These are phyloP conservation scores for Aureobasidium lini DNA, from an alignment of 2,329 filamentous ascomycete species.

Conservation along the genomic window DNA sequence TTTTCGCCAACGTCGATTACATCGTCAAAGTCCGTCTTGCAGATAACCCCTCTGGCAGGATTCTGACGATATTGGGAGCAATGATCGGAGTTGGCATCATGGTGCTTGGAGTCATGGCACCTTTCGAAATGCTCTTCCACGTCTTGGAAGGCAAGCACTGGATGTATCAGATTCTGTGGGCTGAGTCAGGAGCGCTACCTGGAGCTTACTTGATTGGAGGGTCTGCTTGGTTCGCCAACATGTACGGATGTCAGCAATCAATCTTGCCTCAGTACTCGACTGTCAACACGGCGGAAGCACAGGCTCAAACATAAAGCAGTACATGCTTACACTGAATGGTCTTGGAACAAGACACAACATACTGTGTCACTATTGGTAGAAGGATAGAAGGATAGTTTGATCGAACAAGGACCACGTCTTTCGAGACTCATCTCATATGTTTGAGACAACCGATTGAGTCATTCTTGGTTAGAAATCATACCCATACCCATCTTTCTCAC, in stretches of 20 bases:
- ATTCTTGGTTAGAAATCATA: too few relatives aligned
- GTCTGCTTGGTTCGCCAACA: neutral
- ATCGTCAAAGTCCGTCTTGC: neutral
- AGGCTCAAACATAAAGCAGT: neutral
- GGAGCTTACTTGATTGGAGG: neutral
- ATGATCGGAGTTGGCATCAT: neutral
- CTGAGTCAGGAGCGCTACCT: neutral
- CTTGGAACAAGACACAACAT: too few relatives aligned
- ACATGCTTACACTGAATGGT: too few relatives aligned
- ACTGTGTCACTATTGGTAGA: too few relatives aligned
- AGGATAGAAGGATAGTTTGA: too few relatives aligned
- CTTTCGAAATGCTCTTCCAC: neutral
- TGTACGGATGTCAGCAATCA: neutral
- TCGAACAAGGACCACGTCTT: too few relatives aligned
- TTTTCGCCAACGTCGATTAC: neutral
- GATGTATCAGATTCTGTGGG: neutral
- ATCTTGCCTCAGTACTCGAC: neutral
- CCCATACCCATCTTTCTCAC: too few relatives aligned
- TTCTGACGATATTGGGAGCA: neutral
- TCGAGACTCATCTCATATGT: too few relatives aligned
- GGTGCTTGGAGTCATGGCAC: neutral
- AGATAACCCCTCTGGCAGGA: neutral
- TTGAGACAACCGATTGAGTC: too few relatives aligned
- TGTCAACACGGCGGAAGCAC: neutral
- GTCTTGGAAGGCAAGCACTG: neutral